Conservation (phyloP, 2,329 filamentous ascomycete species). For the Colletotrichum liriopes region DNA sequence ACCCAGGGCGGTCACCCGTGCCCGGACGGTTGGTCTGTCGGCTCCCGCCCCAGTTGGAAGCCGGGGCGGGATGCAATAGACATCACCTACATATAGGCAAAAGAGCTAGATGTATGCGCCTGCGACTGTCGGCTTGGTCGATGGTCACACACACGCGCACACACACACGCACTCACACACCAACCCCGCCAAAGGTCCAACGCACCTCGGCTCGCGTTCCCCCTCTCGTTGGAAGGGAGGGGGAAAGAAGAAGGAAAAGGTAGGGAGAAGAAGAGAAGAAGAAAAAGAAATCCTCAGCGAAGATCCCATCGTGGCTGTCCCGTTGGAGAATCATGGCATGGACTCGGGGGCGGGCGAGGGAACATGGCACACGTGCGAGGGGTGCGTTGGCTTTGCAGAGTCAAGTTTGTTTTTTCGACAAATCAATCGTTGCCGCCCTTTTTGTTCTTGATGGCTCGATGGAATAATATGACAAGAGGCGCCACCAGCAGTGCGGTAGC, state of each 20-base stretch:
- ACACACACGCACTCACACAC: background rate
- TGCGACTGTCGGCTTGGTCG: background rate
- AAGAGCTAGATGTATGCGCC: background rate
- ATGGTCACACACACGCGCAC: background rate
- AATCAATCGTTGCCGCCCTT: too few relatives aligned
- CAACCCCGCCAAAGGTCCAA: background rate
- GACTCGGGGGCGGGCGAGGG: background rate
- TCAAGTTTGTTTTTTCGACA: background rate
- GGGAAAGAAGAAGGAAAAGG: background rate
- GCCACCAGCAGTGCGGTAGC: background rate
- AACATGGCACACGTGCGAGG: background rate
- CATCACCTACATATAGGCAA: slow-evolving; percentile 4
- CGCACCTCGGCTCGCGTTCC: background rate
- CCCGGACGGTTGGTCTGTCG: background rate
- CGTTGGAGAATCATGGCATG: background rate
- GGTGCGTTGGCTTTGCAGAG: background rate
- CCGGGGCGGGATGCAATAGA: slow-evolving; percentile 3
- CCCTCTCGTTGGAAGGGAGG: background rate
- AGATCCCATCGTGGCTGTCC: background rate
- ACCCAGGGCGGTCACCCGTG: background rate
- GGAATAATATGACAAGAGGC: background rate
- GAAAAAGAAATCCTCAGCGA: too few relatives aligned
- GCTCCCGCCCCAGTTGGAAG: background rate
- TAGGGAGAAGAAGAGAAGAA: background rate
- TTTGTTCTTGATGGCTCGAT: background rate